These are phyloP conservation scores for Magnaporthales sp. DNA, from an alignment of 2,329 filamentous ascomycete species.

Conservation along the genomic window DNA sequence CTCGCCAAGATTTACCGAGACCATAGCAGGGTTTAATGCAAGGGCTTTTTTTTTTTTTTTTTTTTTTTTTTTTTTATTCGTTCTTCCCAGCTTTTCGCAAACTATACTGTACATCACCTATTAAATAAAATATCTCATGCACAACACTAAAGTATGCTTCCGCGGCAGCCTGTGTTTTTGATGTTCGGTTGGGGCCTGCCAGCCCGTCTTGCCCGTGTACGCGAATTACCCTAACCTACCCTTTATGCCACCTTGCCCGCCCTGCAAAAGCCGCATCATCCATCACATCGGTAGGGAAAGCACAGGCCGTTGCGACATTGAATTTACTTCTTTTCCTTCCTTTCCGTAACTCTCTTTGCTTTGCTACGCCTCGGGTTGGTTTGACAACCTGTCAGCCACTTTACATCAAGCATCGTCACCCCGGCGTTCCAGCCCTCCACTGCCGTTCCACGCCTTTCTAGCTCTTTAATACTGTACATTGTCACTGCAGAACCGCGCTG, in stretches of 20 bases:
- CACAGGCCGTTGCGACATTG: neutral
- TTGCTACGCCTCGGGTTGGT: neutral
- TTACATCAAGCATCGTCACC: too few relatives aligned
- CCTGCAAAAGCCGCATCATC: neutral
- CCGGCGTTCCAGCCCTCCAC: neutral
- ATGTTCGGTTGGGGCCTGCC: neutral
- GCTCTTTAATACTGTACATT: neutral
- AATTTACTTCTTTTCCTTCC: neutral
- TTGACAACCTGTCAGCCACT: neutral
- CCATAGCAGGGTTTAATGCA: neutral
- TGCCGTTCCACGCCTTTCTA: neutral
- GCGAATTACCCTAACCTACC: neutral
- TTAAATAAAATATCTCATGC: neutral
- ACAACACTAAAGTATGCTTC: neutral
- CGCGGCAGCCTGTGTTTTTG: neutral
- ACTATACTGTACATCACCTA: neutral
- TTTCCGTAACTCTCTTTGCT: neutral
- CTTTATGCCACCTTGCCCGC: neutral
- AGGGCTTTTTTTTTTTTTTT: too few relatives aligned
- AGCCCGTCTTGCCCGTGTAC: neutral
- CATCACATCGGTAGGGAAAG: neutral
- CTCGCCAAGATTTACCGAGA: neutral
- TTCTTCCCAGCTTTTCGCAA: neutral
- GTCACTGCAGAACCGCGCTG: too few relatives aligned
- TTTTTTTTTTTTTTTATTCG: too few relatives aligned